phyloP scores from a whole-genome alignment of 1,284 basidiomycete species.

The Testicularia cyperi region DNA sequence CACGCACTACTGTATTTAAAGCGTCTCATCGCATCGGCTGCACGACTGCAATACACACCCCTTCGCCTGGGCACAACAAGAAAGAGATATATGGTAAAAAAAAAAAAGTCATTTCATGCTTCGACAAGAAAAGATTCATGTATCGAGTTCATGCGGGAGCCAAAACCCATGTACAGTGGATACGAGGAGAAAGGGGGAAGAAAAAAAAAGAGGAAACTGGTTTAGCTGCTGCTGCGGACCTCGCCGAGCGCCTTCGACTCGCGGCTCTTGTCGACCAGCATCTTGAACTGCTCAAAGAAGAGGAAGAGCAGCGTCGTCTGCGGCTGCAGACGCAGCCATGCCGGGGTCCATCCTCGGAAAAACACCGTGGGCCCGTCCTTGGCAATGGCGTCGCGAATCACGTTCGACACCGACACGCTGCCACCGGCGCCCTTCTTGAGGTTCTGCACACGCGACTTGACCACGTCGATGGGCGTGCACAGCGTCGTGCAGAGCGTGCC shows the following conservation, averaged over 20 bases:
- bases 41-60: too few species aligned
- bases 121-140: too few species aligned
- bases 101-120: too few species aligned
- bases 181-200: too few species aligned
- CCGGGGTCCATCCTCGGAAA: conserved; percentile 66
- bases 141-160: too few species aligned
- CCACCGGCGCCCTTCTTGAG: conserved; percentile 58
- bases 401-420: conserved; percentile 19
- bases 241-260: conserved; percentile 3
- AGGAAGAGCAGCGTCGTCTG: conserved; percentile 57
- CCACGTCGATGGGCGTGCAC: conserved; percentile 51
- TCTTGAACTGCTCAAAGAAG: conserved; percentile 54
- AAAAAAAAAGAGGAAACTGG: too few species aligned
- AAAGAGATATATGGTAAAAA: too few species aligned
- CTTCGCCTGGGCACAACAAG: too few species aligned
- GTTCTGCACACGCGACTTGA: conserved; percentile 39
- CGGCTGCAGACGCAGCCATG: conserved; percentile 61
- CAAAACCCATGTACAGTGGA: too few species aligned
- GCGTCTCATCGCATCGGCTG: too few species aligned
- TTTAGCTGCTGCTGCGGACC: conserved; percentile 13
- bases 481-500: conserved; percentile 65
- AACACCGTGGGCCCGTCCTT: conserved; percentile 63
- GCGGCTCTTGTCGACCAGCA: conserved; percentile 40
- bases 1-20: too few species aligned
- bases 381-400: conserved; percentile 47